Evolutionary conservation across 2,329 filamentous ascomycete genomes (phyloP), one percentile per base, ranked within the genome.

Genomic region (Fusarium sp.): DNA sequence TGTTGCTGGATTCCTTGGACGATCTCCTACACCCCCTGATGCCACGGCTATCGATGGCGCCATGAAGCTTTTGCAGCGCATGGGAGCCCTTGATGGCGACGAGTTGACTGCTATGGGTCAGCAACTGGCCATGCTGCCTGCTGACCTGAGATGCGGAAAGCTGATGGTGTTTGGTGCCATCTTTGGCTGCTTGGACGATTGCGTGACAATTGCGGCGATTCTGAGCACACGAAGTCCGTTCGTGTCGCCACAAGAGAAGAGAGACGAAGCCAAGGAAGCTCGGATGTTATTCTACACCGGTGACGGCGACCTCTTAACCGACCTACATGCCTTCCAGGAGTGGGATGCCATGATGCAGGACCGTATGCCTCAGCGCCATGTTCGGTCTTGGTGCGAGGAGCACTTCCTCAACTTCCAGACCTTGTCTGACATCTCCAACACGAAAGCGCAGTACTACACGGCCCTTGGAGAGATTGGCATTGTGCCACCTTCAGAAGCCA

Each of bases 151-250:
- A 31, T 97, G 95, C 81, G 94, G 94, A 54, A 99, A 99, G 83
- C 88, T 99, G 37, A 94, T 99, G 88, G 94, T 99, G 5, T 98
- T 97, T 79, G 96, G 96, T 7, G 93, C 94, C 18, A 95, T 97
- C 67, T 98, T 99, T 79, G 94, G 94, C 37, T 98, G 96, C 79
- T 88, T 98, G 8, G 94, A 98, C 78, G 91, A 96, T 62, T 95
- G 93, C 75, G 88, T 98, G 64, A 95, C 93, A 4, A 95, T 98
- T 71, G 94, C 96, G 2, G 93, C 95, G 10, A 96, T 98, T 45
- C 87, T 99, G n/a, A 98, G 95, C 64, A 93, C 94, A 31, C 92
- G 92, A 78, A 94, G 92, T 71, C 96, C 96, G 0, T 99, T 99
- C 80, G 83, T 97, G 5, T 93, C 93, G 1, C 95, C 96, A 0